These are phyloP conservation scores for Epichloe uncinata DNA, from an alignment of 2,329 filamentous ascomycete genomes.

Conservation along the genomic window DNA sequence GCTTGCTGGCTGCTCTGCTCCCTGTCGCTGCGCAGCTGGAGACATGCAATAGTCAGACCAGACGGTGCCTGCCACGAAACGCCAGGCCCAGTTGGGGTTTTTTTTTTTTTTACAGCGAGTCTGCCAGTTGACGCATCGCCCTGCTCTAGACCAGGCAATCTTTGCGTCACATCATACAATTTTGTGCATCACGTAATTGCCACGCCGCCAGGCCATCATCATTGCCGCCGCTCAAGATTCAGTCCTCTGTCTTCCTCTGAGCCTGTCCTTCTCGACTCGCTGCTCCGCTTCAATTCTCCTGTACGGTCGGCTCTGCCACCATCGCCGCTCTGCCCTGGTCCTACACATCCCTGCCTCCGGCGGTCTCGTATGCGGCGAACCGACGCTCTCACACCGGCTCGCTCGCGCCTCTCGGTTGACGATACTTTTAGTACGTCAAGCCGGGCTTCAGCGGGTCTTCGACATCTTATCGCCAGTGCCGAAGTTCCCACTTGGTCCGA, in stretches of 20 bases:
- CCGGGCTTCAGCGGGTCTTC: slow-evolving; percentile 3
- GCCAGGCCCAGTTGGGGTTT: no score
- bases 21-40: no score
- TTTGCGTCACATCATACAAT: neutral
- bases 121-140: neutral
- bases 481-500: neutral
- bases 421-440: slow-evolving; percentile 2
- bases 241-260: neutral
- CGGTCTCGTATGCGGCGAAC: slow-evolving; percentile 3
- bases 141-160: neutral
- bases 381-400: slow-evolving; percentile 1
- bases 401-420: slow-evolving; percentile 4
- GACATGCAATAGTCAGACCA: no score
- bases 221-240: neutral
- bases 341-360: neutral
- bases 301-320: neutral
- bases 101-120: neutral
- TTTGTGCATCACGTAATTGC: slow-evolving; percentile 4
- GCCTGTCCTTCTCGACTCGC: neutral
- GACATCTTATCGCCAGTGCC: neutral
- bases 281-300: neutral
- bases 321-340: neutral
- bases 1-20: no score
- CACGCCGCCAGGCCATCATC: neutral
- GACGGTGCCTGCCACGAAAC: no score